Evolutionary conservation across 2,329 filamentous ascomycete genomes (phyloP).

Genomic region (Fusarium sp.): DNA sequence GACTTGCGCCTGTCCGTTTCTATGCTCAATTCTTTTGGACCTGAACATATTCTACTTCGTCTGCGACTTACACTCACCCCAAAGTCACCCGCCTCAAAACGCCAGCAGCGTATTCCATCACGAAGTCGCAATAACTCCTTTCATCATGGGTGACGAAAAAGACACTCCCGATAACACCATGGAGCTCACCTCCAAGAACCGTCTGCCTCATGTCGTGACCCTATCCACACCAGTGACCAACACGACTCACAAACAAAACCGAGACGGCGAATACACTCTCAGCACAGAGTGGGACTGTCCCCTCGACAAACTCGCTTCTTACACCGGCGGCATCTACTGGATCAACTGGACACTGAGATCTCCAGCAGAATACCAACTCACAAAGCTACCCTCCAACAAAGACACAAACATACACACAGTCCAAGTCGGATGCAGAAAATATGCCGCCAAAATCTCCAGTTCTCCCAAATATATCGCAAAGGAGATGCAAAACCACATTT

Average conservation of each 20-base stretch:
- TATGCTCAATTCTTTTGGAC: not conserved
- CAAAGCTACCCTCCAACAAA: not conserved
- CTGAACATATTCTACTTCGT: not conserved
- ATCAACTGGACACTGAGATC: not conserved
- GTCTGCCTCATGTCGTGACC: not conserved
- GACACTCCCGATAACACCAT: not conserved
- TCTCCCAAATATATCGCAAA: not conserved
- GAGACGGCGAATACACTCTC: not conserved
- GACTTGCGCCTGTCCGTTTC: too few relatives aligned
- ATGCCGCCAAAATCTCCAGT: slow-evolving; percentile 9
- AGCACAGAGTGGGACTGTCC: not conserved
- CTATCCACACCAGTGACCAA: not conserved
- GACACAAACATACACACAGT: slow-evolving; percentile 1
- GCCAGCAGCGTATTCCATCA: too few relatives aligned
- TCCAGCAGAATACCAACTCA: not conserved
- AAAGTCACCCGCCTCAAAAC: too few relatives aligned
- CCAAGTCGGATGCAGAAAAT: not conserved
- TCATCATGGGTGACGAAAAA: not conserved
- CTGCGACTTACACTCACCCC: not conserved
- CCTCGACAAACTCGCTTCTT: not conserved
- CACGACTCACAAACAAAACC: not conserved
- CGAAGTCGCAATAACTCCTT: too few relatives aligned
- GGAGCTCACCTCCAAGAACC: too few relatives aligned
- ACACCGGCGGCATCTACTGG: not conserved
- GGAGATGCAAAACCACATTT: slow-evolving; percentile 4